Base-by-base conservation (phyloP, 2,329 filamentous ascomycete species). In the Colletotrichum orchidophilum region DNA sequence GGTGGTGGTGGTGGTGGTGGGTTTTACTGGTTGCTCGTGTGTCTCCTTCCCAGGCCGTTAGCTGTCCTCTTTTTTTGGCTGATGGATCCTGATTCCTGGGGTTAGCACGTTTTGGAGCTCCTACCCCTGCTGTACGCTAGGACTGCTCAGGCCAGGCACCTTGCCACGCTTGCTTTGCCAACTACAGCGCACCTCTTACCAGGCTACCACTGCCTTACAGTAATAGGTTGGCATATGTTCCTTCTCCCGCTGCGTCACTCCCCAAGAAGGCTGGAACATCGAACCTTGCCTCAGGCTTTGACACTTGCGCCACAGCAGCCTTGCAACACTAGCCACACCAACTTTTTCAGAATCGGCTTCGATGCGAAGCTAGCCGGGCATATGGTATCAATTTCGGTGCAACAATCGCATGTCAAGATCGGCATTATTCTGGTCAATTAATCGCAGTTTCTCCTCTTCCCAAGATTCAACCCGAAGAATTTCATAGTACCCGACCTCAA, bases 11-110 rank as follows among this genome's bases (percentile, higher is more conserved):
- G 59, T 67, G 70, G 63, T 63, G 70, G 67, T 66, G 72, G 58
- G 70, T 68, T 69, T 21, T 46, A 18, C 39, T 46, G 39, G 39
- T 62, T 70, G 73, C 66, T 72, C 66, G 67, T 72, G 73, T 74
- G 64, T 70, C 62, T 62, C 64, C 59, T 68, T 72, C 73, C 69
- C 65, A 73, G 60, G 69, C 73, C 71, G 73, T 75, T 75, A 76
- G 75, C 75, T 76, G 75, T 75, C 75, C 75, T 76, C 75, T 76
- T 76, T 74, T 63, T 71, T 70, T 66, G 70, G 70, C 60, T 21
- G 70, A 70, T 70, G 70, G 69, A 68, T 71, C 69, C 69, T 69
- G 65, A 71, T 69, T 71, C 61, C 70, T 57, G 70, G 70, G 70
- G 70, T 72, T 33, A 62, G 66, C 54, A 70, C 65, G 72, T 71